A percentile compares a stretch with the other conserved stretches of the same genome.
These are phyloP conservation scores for Salvia rosmarinus DNA, from an alignment of 257 asterid genomes.

Conservation along the genomic window DNA sequence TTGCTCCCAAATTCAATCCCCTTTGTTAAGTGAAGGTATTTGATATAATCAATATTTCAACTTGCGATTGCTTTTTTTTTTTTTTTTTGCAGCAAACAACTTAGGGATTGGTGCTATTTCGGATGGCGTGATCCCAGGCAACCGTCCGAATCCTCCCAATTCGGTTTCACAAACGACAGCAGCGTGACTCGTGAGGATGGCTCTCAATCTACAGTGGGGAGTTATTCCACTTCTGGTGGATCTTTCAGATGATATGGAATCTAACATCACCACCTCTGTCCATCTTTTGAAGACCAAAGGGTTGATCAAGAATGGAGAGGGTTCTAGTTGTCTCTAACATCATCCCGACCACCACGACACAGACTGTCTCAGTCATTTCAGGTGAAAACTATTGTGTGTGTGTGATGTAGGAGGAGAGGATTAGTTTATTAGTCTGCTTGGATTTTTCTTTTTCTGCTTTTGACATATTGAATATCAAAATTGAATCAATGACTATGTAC, in stretches of 20 bases:
- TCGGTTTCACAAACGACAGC: slow-evolving; percentile 69
- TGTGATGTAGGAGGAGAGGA: too few species aligned
- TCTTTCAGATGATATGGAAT: slow-evolving; percentile 78
- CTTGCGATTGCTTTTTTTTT: background rate
- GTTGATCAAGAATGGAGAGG: slow-evolving; percentile 62
- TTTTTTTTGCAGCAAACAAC: slow-evolving; percentile 64
- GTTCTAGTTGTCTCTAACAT: slow-evolving; percentile 71
- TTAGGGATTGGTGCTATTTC: slow-evolving; percentile 76
- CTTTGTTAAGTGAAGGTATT: background rate
- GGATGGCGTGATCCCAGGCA: slow-evolving; percentile 84
- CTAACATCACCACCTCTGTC: slow-evolving; percentile 51
- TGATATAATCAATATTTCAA: background rate
- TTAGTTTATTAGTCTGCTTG: background rate
- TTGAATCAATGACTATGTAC: background rate
- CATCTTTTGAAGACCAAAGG: slow-evolving; percentile 62
- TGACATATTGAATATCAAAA: background rate
- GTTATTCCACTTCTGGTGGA: slow-evolving; percentile 65
- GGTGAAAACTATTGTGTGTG: slow-evolving; percentile 60
- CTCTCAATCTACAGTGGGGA: slow-evolving; percentile 81
- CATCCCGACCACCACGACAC: slow-evolving; percentile 56
- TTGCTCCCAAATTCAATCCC: slow-evolving; percentile 9
- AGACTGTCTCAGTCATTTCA: slow-evolving; percentile 70
- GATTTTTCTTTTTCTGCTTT: background rate
- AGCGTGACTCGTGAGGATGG: slow-evolving; percentile 77
- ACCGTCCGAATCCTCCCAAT: slow-evolving; percentile 77